phyloP scores from a whole-genome alignment of 306 rosid species.

The Sindora glabra region DNA sequence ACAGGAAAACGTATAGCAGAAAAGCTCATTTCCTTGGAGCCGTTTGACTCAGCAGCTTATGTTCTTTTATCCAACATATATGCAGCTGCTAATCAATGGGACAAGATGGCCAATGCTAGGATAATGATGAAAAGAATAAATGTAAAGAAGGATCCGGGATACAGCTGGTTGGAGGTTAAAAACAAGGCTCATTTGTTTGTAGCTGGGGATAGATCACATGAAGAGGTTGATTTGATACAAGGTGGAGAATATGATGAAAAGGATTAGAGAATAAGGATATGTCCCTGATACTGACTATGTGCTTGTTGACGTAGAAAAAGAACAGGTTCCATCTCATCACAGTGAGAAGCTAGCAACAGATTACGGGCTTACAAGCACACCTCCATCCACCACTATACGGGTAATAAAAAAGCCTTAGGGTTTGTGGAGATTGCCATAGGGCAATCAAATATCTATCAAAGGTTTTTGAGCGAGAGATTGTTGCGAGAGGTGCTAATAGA shows the following conservation, averaged over 20 bases:
- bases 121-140: conserved; percentile 50
- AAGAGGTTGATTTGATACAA: conserved; percentile 48
- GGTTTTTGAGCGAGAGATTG: conserved; percentile 33
- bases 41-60: conserved; percentile 66
- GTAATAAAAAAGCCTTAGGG: conserved; percentile 43
- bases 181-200: conserved; percentile 68
- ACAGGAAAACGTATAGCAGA: conserved; percentile 48
- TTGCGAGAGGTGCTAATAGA: conserved; percentile 44
- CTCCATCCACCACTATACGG: conserved; percentile 20
- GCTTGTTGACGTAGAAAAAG: conserved; percentile 60
- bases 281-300: conserved; percentile 61
- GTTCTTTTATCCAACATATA: conserved; percentile 70
- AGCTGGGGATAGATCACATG: conserved; percentile 67
- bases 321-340: conserved; percentile 40
- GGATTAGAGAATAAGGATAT: conserved; percentile 55
- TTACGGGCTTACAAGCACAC: conserved; percentile 31
- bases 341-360: conserved; percentile 38
- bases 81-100: conserved; percentile 50
- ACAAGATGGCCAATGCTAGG: too few species aligned
- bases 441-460: conserved; percentile 36
- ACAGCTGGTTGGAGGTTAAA: conserved; percentile 73
- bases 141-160: conserved; percentile 79
- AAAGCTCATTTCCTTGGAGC: conserved; percentile 57
- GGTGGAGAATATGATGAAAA: conserved; percentile 47
- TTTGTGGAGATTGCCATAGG: conserved; percentile 52